Evolutionary conservation across 2,329 filamentous ascomycete species (phyloP), one percentile per base, ranked within the genome.

Genomic region (Aspergillus sp.): DNA sequence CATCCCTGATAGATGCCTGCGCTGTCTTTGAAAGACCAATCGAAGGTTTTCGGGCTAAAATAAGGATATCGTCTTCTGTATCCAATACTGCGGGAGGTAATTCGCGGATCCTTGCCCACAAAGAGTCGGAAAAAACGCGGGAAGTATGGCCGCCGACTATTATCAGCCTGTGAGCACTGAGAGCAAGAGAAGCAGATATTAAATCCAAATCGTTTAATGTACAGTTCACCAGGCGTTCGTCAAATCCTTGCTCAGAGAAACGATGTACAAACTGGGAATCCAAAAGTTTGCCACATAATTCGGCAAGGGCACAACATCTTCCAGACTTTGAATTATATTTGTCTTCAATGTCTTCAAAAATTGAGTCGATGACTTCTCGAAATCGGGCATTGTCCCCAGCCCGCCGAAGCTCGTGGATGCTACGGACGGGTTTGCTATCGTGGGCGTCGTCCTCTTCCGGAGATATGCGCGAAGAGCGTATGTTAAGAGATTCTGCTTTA

Each of bases 241-340:
- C 89, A 55, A 89, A 85, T 6, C 86, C 85, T 63, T 91, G 87
- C 60, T 92, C 87, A 18, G 89, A 81, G 65, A 96, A 92, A 30
- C 74, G 72, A n/a, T 66, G 68, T 32, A 67, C 65, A 53, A 76
- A 74, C n/a, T 68, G 66, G 20, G 68, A 49, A 38, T 79, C 80
- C 3, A 75, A 63, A 56, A 86, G 72, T 62, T 83, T 85, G 24
- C 70, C 71, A 51, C 80, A 79, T n/a, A 87, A 71, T 53, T 86
- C 83, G 39, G 84, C 71, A 58, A 86, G 74, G 3, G 81, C 80
- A 64, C 76, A 83, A 43, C 83, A 78, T 58, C 79, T 76, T 34
- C 77, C 75, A 4, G 81, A 80, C 15, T 72, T 67, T 15, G 79
- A 77, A 36, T 74, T 74, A 11, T 70, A 70, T 26, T 72, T 67